These are phyloP conservation scores for Cicer chorassanicum DNA, from an alignment of 306 rosid genomes.

Conservation along the genomic window DNA sequence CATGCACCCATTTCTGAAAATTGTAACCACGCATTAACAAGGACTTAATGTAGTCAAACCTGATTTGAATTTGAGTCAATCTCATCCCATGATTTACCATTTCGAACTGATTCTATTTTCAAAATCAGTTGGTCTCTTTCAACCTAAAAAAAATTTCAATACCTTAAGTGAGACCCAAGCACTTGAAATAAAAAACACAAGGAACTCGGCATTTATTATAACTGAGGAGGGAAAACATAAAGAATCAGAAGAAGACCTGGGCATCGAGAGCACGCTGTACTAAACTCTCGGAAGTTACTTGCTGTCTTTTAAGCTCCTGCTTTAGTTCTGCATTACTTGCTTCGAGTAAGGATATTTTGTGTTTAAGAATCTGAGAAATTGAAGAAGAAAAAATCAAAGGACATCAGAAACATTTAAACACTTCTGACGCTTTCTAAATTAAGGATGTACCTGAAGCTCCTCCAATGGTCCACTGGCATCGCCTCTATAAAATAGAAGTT, in stretches of 20 bases:
- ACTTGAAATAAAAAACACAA: slow-evolving; percentile 29
- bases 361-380: slow-evolving; percentile 70
- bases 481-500: slow-evolving; percentile 83
- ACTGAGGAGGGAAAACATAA: slow-evolving; percentile 30
- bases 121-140: slow-evolving; percentile 75
- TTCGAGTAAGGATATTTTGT: slow-evolving; percentile 87
- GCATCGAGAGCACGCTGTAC: slow-evolving; percentile 47
- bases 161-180: slow-evolving; percentile 32
- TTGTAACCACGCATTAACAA: slow-evolving; percentile 17
- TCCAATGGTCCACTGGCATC: slow-evolving; percentile 78
- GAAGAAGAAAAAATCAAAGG: slow-evolving; percentile 15
- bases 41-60: slow-evolving; percentile 54
- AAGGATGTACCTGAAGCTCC: slow-evolving; percentile 73
- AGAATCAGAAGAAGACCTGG: slow-evolving; percentile 47
- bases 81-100: slow-evolving; percentile 92
- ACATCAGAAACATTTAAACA: slow-evolving; percentile 32
- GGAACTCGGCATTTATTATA: slow-evolving; percentile 44
- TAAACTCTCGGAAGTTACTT: slow-evolving; percentile 43
- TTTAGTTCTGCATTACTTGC: slow-evolving; percentile 81
- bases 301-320: slow-evolving; percentile 62
- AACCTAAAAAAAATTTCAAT: slow-evolving; percentile 59
- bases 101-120: slow-evolving; percentile 76
- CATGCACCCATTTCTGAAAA: slow-evolving; percentile 31
- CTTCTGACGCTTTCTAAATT: slow-evolving; percentile 1
- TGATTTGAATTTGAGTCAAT: slow-evolving; percentile 69